These are phyloP conservation scores for Leccinellum rugosiceps DNA, from an alignment of 768 basidiomycete genomes.

Conservation along the genomic window DNA sequence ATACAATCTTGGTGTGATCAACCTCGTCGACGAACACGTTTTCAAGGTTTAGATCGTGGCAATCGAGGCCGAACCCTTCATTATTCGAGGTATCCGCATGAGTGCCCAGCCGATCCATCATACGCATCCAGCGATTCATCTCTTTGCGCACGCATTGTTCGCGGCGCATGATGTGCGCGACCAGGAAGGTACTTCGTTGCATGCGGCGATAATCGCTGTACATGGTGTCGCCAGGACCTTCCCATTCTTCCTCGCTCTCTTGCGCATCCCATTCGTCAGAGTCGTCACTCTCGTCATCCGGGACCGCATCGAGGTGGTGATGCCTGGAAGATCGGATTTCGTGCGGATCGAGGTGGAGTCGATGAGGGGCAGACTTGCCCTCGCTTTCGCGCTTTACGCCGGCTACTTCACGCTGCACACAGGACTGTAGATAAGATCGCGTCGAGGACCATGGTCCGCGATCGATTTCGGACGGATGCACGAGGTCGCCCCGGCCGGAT, in stretches of 20 bases:
- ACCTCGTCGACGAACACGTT: conserved; percentile 78
- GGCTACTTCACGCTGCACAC: conserved; percentile 64
- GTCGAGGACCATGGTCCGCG: conserved; percentile 77
- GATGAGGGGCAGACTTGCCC: conserved; percentile 71
- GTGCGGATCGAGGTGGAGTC: conserved; percentile 76
- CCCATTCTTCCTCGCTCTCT: conserved; percentile 77
- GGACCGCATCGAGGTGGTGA: conserved; percentile 62
- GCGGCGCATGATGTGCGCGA: conserved; percentile 64
- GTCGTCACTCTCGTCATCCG: conserved; percentile 72
- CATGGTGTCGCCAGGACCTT: conserved; percentile 70
- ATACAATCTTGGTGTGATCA: conserved; percentile 67
- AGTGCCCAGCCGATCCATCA: conserved; percentile 59
- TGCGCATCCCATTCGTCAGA: conserved; percentile 77
- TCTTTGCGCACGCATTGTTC: conserved; percentile 64
- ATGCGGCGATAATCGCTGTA: conserved; percentile 81
- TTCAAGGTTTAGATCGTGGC: conserved; percentile 82
- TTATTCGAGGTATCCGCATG: conserved; percentile 27
- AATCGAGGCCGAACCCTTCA: conserved; percentile 78
- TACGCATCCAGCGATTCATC: conserved; percentile 64
- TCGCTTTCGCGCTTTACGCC: conserved; percentile 78
- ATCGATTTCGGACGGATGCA: conserved; percentile 64
- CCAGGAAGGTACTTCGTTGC: conserved; percentile 75
- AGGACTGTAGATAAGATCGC: conserved; percentile 59
- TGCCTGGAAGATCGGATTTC: conserved; percentile 71
- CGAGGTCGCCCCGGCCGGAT: conserved; percentile 70